Evolutionary conservation across 2,329 filamentous ascomycete species (phyloP), one percentile per base, ranked within the genome.

Genomic region (Celoporthe dispersa): DNA sequence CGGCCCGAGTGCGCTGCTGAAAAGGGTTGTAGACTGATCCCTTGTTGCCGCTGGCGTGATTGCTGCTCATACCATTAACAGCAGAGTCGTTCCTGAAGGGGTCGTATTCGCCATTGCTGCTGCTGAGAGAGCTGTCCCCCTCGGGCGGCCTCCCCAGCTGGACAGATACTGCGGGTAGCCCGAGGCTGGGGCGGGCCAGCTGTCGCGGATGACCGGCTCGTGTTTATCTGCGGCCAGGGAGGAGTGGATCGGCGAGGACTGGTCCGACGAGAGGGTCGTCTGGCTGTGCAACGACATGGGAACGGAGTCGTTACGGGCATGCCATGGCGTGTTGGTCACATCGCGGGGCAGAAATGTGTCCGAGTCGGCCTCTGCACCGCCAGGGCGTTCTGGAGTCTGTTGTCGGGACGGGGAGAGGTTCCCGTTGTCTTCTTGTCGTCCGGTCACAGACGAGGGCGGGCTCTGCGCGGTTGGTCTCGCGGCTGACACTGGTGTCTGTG

Each of bases 211-310:
- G 28, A 73, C 74, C 0, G 80, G 79, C 63, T 80, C 80, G 69
- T 77, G 76, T 53, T 75, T 77, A 62, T 77, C 76, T 19, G 67
- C 71, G 0, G 73, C 71, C 35, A 75, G 66, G 1, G 75, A 69
- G 1, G 75, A 74, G 67, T 76, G 76, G 8, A 75, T 68, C 1
- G 79, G 80, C 3, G 80, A 80, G 0, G 77, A 76, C 0, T 78
- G 76, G 0, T 76, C 71, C 0, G 81, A 79, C 14, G 79, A 79
- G 2, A 80, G 63, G 1, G 80, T 81, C 33, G 76, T 79, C 53
- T 78, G 77, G 74, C 80, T 82, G 60, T 74, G 76, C 25, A 78
- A 59, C 1, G 80, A 82, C 60, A 75, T 75, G 0, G 80, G 79
- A 1, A 78, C 76, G 25, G 78, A 80, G 31, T 77, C 76, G 25